Percentiles rank a stretch among this genome's conserved stretches.
Conservation (phyloP, 2,329 filamentous ascomycete genomes). For the Sporothrix mexicana region DNA sequence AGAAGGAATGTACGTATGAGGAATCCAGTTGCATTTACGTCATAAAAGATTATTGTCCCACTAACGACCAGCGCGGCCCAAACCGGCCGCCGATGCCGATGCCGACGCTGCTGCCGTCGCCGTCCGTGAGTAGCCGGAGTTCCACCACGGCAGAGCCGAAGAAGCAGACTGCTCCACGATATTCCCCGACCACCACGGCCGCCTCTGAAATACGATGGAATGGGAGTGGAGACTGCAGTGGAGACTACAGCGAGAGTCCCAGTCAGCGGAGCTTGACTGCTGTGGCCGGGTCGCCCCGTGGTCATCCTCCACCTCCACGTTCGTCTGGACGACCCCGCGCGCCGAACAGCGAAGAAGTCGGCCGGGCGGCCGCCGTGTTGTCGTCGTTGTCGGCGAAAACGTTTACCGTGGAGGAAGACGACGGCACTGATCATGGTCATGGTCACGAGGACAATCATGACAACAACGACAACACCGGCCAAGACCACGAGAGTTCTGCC, state of each 20-base stretch:
- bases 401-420: not conserved
- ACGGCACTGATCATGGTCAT: not conserved
- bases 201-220: not conserved
- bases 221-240: not conserved
- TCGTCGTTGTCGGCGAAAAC: slow-evolving; percentile 29
- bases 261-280: not conserved
- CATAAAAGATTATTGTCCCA: too few species aligned
- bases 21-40: too few species aligned
- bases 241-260: not conserved
- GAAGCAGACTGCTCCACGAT: not conserved
- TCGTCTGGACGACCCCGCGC: not conserved
- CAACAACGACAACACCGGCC: not conserved
- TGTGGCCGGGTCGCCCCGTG: not conserved
- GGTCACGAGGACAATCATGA: not conserved
- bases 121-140: slow-evolving; percentile 14
- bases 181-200: not conserved
- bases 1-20: slow-evolving; percentile 32
- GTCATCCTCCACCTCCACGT: not conserved
- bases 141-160: not conserved
- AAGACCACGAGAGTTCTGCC: not conserved
- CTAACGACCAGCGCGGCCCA: slow-evolving; percentile 34
- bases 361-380: slow-evolving; percentile 32
- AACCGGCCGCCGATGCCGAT: slow-evolving; percentile 26
- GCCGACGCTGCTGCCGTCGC: slow-evolving; percentile 31
- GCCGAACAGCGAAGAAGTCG: slow-evolving; percentile 30